phyloP scores from a whole-genome alignment of 768 basidiomycete genomes.

The Lyophyllum shimeji region DNA sequence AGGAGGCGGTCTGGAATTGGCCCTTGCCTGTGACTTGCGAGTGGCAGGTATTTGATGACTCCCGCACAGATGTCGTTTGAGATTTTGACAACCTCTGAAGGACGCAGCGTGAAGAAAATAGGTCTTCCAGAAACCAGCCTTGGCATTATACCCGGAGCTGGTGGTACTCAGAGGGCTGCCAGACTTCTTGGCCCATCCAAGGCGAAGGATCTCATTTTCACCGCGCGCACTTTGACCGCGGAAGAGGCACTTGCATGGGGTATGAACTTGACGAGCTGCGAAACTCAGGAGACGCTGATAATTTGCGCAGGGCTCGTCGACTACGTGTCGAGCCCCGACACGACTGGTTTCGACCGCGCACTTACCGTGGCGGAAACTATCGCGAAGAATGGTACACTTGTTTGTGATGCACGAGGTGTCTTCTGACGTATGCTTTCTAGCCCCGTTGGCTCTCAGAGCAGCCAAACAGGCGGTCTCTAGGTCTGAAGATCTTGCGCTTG shows the following conservation, averaged over 20 bases:
- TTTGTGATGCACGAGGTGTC: background rate
- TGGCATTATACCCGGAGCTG: slow-evolving; percentile 90
- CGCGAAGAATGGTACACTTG: slow-evolving; percentile 56
- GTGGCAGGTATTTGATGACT: slow-evolving; percentile 67
- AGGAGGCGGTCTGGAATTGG: slow-evolving; percentile 89
- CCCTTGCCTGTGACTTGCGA: slow-evolving; percentile 87
- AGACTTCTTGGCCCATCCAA: slow-evolving; percentile 76
- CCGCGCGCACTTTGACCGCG: slow-evolving; percentile 68
- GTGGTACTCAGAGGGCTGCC: slow-evolving; percentile 83
- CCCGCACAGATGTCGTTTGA: background rate
- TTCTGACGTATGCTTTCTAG: slow-evolving; percentile 33
- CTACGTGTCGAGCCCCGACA: slow-evolving; percentile 64
- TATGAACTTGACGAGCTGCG: slow-evolving; percentile 26
- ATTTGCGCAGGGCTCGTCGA: slow-evolving; percentile 72
- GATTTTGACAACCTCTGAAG: slow-evolving; percentile 31
- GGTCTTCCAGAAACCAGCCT: slow-evolving; percentile 79
- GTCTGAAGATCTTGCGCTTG: slow-evolving; percentile 75
- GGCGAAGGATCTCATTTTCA: slow-evolving; percentile 87
- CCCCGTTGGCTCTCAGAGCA: slow-evolving; percentile 83
- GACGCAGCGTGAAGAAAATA: slow-evolving; percentile 73
- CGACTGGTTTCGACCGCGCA: slow-evolving; percentile 69
- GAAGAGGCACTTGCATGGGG: slow-evolving; percentile 71
- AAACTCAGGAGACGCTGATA: background rate
- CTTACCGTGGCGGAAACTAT: slow-evolving; percentile 68
- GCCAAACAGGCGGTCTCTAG: slow-evolving; percentile 85